A percentile compares a stretch with the other conserved stretches of the same genome.
Evolutionary conservation across 805 yeast species (phyloP).

Genomic region (Wickerhamiella parazyma): DNA sequence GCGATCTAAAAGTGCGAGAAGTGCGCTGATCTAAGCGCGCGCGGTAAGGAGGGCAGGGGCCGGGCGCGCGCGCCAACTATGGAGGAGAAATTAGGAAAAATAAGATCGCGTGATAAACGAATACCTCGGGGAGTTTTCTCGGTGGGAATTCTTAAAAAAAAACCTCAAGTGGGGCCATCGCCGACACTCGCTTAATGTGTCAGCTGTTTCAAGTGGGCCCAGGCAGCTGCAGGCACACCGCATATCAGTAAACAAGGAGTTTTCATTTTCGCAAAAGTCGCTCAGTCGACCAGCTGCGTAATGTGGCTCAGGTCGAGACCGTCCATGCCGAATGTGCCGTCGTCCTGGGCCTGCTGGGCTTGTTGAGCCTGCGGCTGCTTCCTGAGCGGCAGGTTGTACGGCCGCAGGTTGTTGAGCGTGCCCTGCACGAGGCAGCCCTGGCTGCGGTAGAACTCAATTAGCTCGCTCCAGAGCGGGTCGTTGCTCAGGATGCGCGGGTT

Average conservation of each 20-base stretch:
- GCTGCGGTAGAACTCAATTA: constrained; percentile 66
- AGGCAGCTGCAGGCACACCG: no score
- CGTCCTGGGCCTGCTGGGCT: neutral
- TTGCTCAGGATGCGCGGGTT: constrained; percentile 65
- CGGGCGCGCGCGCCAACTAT: no score
- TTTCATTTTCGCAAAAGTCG: no score
- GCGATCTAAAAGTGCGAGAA: no score
- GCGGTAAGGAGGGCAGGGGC: no score
- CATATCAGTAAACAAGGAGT: no score
- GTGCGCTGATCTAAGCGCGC: neutral
- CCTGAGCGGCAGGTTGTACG: constrained; percentile 3
- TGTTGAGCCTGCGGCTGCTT: neutral
- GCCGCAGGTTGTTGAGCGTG: constrained; percentile 49
- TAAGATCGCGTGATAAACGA: no score
- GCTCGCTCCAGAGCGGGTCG: constrained; percentile 63
- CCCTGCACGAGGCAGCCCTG: constrained; percentile 86
- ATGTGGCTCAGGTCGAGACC: constrained; percentile 6
- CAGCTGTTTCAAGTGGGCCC: neutral
- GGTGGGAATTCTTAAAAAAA: no score
- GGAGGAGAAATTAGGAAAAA: no score
- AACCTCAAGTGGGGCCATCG: neutral
- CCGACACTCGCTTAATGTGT: neutral
- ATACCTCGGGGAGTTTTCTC: no score
- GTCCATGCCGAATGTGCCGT: neutral
- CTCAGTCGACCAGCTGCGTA: constrained; percentile 7